These are phyloP conservation scores for Salix udensis DNA, from an alignment of 345 rosid species.

Conservation along the genomic window DNA sequence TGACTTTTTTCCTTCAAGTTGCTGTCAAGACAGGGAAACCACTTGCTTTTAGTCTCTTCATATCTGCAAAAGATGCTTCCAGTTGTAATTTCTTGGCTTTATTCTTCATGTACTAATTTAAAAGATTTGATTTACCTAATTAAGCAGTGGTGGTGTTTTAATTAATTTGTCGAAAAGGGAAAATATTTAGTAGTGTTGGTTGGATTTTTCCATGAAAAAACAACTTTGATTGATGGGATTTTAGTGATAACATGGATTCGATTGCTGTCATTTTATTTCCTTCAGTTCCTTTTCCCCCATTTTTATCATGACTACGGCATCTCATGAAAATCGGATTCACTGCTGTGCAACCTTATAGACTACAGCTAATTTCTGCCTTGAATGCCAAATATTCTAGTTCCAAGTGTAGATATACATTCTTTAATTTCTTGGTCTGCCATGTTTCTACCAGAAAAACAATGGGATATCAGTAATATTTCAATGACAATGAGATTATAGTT, in stretches of 20 bases:
- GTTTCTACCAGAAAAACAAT: neutral
- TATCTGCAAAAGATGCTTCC: neutral
- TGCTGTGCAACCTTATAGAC: neutral
- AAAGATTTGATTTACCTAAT: neutral
- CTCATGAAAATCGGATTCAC: neutral
- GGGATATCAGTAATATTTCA: neutral
- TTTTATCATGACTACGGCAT: neutral
- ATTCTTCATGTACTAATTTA: neutral
- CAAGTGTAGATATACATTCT: neutral
- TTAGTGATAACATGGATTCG: neutral
- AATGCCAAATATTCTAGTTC: neutral
- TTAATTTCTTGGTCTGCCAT: neutral
- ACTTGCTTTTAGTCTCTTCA: neutral
- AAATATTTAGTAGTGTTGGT: neutral
- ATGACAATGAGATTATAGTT: neutral
- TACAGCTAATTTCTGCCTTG: neutral
- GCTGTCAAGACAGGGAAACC: neutral
- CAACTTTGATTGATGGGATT: neutral
- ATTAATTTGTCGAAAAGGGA: neutral
- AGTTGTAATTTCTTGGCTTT: slow-evolving; percentile 3
- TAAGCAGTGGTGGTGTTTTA: too few relatives aligned
- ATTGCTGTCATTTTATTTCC: neutral
- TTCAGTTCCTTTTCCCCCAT: neutral
- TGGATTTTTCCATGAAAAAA: neutral
- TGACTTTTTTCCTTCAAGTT: neutral